phyloP scores from a whole-genome alignment of 164 flowering plant genomes.

The Chimonanthus salicifolius region DNA sequence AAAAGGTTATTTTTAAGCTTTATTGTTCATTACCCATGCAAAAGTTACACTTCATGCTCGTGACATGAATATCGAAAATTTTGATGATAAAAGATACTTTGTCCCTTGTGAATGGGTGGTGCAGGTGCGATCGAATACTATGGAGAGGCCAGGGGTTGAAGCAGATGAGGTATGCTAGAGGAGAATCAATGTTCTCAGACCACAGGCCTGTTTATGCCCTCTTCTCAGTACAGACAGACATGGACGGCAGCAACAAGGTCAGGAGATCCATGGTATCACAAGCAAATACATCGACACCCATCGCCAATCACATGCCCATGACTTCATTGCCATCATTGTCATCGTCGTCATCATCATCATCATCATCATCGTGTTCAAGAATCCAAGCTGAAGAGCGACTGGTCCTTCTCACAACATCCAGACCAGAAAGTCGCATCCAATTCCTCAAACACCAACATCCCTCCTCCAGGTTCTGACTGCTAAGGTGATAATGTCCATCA shows the following conservation, averaged over 20 bases:
- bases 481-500: too few relatives aligned
- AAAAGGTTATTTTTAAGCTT: too few relatives aligned
- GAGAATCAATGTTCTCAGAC: conserved; percentile 75
- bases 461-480: conserved; percentile 11
- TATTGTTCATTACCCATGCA: too few relatives aligned
- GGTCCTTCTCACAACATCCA: conserved; percentile 25
- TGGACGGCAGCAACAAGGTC: conserved; percentile 10
- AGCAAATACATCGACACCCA: neutral
- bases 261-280: conserved; percentile 1
- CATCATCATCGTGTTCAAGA: conserved; percentile 23
- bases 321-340: neutral
- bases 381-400: conserved; percentile 45
- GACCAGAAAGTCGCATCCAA: conserved; percentile 32
- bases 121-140: conserved; percentile 85
- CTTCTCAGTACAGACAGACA: conserved; percentile 48
- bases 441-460: neutral
- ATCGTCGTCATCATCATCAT: conserved; percentile 1
- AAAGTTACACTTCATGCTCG: too few relatives aligned
- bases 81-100: too few relatives aligned
- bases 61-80: neutral
- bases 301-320: neutral
- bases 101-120: neutral
- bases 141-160: conserved; percentile 81
- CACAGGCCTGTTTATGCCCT: conserved; percentile 76
- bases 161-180: conserved; percentile 60